A percentile compares a stretch with the other conserved stretches of the same genome.
These are phyloP conservation scores for Ceratorhiza oryzae-sativae DNA, from an alignment of 1,284 basidiomycete genomes.

Conservation along the genomic window DNA sequence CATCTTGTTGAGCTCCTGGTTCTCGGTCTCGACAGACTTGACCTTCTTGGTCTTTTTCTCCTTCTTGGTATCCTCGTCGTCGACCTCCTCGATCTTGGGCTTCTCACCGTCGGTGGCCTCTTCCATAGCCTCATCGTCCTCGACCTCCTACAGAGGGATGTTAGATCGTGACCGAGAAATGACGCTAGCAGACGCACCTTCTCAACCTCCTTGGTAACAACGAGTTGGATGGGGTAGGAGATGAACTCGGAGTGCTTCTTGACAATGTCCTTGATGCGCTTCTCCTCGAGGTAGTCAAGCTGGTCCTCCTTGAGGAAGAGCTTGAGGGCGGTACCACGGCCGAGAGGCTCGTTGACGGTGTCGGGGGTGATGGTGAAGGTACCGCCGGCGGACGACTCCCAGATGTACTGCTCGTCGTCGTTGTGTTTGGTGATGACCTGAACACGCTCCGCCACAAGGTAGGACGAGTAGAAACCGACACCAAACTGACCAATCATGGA, in stretches of 20 bases:
- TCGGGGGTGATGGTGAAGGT: constrained; percentile 99
- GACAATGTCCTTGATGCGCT: constrained; percentile 99
- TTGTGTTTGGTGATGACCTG: constrained; percentile 99
- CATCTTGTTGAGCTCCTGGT: constrained; percentile 99
- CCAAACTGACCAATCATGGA: constrained; percentile 80
- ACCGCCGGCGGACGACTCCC: constrained; percentile 99
- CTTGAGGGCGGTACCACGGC: constrained; percentile 94
- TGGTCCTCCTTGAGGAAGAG: constrained; percentile 99
- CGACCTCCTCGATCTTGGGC: constrained; percentile 78
- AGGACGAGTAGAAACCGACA: constrained; percentile 99
- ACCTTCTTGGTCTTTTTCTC: constrained; percentile 98
- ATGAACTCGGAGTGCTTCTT: constrained; percentile 99
- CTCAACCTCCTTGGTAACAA: constrained; percentile 99
- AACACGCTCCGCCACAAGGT: constrained; percentile 98
- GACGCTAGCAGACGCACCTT: constrained; percentile 63
- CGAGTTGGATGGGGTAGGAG: constrained; percentile 99
- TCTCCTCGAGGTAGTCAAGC: constrained; percentile 99
- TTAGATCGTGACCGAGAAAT: constrained; percentile 6
- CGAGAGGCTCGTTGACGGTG: constrained; percentile 86
- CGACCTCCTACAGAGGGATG: constrained; percentile 72
- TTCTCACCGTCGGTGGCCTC: constrained; percentile 70
- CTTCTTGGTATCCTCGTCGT: constrained; percentile 81
- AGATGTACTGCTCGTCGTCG: constrained; percentile 99
- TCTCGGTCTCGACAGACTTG: constrained; percentile 87
- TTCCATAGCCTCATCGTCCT: constrained; percentile 71